A percentile compares a stretch with the other conserved stretches of the same genome.
phyloP scores from a whole-genome alignment of 768 basidiomycete species.

The Rubroboletus pulcherrimus region DNA sequence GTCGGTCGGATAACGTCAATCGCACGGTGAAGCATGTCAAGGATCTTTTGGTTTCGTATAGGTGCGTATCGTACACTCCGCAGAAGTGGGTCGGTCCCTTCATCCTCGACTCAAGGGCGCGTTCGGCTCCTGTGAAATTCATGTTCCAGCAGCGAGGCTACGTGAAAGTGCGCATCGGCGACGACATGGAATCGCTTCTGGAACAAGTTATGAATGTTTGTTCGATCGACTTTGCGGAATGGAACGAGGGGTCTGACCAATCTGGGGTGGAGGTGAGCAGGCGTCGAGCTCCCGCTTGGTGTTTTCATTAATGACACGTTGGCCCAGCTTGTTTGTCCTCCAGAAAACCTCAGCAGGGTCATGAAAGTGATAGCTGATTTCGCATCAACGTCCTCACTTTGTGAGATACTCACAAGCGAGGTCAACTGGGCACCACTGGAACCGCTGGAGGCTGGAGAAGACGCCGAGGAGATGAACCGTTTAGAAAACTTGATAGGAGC shows the following conservation, averaged over 20 bases:
- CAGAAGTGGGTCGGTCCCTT: background rate
- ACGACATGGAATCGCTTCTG: slow-evolving; percentile 34
- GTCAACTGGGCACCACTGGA: slow-evolving; percentile 54
- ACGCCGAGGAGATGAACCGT: slow-evolving; percentile 32
- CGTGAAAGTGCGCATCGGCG: slow-evolving; percentile 42
- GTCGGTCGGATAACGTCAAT: slow-evolving; percentile 60
- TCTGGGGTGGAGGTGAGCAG: slow-evolving; percentile 34
- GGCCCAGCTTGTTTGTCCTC: slow-evolving; percentile 44
- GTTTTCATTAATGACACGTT: background rate
- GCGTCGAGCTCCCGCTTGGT: background rate
- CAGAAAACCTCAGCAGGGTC: slow-evolving; percentile 37
- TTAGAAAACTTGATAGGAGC: slow-evolving; percentile 46
- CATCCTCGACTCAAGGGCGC: slow-evolving; percentile 42
- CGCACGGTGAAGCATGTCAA: slow-evolving; percentile 57
- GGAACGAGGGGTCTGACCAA: slow-evolving; percentile 31
- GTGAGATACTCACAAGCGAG: slow-evolving; percentile 46
- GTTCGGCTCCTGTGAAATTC: slow-evolving; percentile 59
- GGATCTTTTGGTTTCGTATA: slow-evolving; percentile 45
- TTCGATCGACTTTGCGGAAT: slow-evolving; percentile 45
- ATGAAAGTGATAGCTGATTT: slow-evolving; percentile 32
- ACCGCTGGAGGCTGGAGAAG: slow-evolving; percentile 33
- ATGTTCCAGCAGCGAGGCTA: slow-evolving; percentile 58
- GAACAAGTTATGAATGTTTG: slow-evolving; percentile 39
- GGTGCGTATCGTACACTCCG: slow-evolving; percentile 33
- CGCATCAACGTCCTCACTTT: slow-evolving; percentile 24